Percentiles rank a stretch among this genome's conserved stretches.
Conservation (phyloP, 139 green algal species). For the Mesostigma viride region DNA sequence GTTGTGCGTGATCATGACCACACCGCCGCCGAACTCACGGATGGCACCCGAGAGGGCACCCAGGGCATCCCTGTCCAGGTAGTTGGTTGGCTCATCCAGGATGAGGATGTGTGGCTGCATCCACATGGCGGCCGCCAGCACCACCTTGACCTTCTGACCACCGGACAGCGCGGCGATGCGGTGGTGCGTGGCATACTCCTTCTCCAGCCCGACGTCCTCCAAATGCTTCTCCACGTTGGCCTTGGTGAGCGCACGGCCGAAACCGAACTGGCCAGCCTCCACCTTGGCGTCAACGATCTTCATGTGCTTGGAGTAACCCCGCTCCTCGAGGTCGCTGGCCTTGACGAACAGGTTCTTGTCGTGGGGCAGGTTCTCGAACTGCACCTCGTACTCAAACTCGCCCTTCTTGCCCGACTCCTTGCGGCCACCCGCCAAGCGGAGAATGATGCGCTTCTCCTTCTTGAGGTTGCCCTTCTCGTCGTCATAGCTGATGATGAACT, state of each 20-base stretch:
- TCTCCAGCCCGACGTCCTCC: slow-evolving; percentile 68
- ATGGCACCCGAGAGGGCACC: slow-evolving; percentile 54
- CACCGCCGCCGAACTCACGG: slow-evolving; percentile 47
- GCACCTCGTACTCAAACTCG: slow-evolving; percentile 18
- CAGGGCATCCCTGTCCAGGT: slow-evolving; percentile 58
- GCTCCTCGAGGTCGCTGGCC: slow-evolving; percentile 74
- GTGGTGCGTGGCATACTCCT: slow-evolving; percentile 45
- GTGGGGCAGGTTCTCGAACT: slow-evolving; percentile 23
- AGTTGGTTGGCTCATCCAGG: slow-evolving; percentile 71
- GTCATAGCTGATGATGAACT: too few relatives aligned
- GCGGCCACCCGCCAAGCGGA: too few relatives aligned
- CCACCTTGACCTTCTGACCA: slow-evolving; percentile 63
- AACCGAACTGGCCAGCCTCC: slow-evolving; percentile 59
- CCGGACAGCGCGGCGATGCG: slow-evolving; percentile 38
- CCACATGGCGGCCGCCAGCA: slow-evolving; percentile 61
- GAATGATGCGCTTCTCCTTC: too few relatives aligned
- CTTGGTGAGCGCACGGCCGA: slow-evolving; percentile 53
- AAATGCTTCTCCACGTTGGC: slow-evolving; percentile 72
- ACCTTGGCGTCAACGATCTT: slow-evolving; percentile 47
- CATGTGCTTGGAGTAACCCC: slow-evolving; percentile 78
- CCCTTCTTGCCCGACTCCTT: too few relatives aligned
- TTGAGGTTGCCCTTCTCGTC: too few relatives aligned
- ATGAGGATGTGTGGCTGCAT: slow-evolving; percentile 56
- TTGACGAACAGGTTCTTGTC: too few relatives aligned
- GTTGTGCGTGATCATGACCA: slow-evolving; percentile 66